Conservation (phyloP, 805 yeast species). For the Nakazawaea holstii region DNA sequence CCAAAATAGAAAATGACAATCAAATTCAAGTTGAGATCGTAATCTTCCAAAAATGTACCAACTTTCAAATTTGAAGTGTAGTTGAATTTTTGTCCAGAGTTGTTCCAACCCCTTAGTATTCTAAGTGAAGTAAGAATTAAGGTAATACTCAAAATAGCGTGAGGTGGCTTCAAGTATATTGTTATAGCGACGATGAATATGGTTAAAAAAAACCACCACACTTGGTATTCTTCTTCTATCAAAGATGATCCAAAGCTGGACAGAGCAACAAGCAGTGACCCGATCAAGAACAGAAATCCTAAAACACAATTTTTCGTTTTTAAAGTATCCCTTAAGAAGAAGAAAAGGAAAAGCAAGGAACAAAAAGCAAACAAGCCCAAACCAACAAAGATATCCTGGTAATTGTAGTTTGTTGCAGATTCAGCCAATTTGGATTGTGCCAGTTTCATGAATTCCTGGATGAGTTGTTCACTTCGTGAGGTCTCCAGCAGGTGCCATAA, state of each 20-base stretch:
- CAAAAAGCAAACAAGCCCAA: conserved; percentile 26
- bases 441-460: conserved; percentile 32
- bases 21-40: conserved; percentile 42
- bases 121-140: conserved; percentile 37
- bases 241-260: conserved; percentile 82
- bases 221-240: conserved; percentile 92
- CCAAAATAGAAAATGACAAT: conserved; percentile 33
- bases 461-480: conserved; percentile 10
- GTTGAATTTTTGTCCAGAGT: conserved; percentile 79
- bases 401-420: conserved; percentile 71
- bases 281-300: conserved; percentile 13
- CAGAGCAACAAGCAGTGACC: conserved; percentile 32
- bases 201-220: conserved; percentile 82
- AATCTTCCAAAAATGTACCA: conserved; percentile 33
- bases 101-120: conserved; percentile 75
- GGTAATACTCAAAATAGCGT: background rate
- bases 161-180: conserved; percentile 12
- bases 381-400: conserved; percentile 41
- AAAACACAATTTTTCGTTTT: conserved; percentile 1
- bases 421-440: conserved; percentile 48
- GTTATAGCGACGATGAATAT: conserved; percentile 21
- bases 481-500: conserved; percentile 3
- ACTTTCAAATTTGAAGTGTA: conserved; percentile 43
- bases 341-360: conserved; percentile 22
- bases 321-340: conserved; percentile 16